These are phyloP conservation scores for Aspergillus sclerotioniger DNA, from an alignment of 495 filamentous ascomycete species.

Conservation along the genomic window DNA sequence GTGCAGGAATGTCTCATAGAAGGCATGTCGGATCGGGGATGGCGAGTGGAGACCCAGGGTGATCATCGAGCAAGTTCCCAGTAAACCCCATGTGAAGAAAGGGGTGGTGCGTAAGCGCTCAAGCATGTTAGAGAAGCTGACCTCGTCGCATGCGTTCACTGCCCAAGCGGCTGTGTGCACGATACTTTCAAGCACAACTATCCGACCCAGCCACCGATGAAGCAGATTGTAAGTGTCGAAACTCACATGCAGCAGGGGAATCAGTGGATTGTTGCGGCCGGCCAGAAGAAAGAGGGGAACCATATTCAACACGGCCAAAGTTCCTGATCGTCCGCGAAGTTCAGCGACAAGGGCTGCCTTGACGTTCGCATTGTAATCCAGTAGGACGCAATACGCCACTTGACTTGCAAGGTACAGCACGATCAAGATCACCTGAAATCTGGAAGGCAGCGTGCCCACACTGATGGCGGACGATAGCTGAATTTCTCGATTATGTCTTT, in stretches of 20 bases:
- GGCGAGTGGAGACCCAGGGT: slow-evolving; percentile 68
- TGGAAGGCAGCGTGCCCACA: slow-evolving; percentile 83
- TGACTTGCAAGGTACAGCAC: slow-evolving; percentile 71
- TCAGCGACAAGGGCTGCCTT: slow-evolving; percentile 56
- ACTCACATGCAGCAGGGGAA: slow-evolving; percentile 74
- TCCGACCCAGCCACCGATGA: slow-evolving; percentile 92
- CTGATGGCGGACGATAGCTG: slow-evolving; percentile 82
- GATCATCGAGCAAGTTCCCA: slow-evolving; percentile 57
- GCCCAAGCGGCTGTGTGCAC: slow-evolving; percentile 73
- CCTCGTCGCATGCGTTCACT: slow-evolving; percentile 46
- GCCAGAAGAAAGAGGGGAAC: slow-evolving; percentile 87
- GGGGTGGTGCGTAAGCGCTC: slow-evolving; percentile 59
- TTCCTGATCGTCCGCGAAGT: slow-evolving; percentile 80
- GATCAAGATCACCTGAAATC: slow-evolving; percentile 79
- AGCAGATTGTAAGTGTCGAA: slow-evolving; percentile 97
- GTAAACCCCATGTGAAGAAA: slow-evolving; percentile 53
- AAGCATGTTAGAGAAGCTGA: slow-evolving; percentile 51
- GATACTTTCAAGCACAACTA: slow-evolving; percentile 74
- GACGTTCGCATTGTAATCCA: slow-evolving; percentile 58
- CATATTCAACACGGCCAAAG: slow-evolving; percentile 82
- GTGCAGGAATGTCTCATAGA: slow-evolving; percentile 83
- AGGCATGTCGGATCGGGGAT: slow-evolving; percentile 79
- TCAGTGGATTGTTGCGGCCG: slow-evolving; percentile 91
- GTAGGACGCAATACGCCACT: slow-evolving; percentile 72
- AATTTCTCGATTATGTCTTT: slow-evolving; percentile 86